Percentiles rank a stretch among this genome's conserved stretches.
These are phyloP conservation scores for Acarospora socialis DNA, from an alignment of 2,329 filamentous ascomycete genomes.

Conservation along the genomic window DNA sequence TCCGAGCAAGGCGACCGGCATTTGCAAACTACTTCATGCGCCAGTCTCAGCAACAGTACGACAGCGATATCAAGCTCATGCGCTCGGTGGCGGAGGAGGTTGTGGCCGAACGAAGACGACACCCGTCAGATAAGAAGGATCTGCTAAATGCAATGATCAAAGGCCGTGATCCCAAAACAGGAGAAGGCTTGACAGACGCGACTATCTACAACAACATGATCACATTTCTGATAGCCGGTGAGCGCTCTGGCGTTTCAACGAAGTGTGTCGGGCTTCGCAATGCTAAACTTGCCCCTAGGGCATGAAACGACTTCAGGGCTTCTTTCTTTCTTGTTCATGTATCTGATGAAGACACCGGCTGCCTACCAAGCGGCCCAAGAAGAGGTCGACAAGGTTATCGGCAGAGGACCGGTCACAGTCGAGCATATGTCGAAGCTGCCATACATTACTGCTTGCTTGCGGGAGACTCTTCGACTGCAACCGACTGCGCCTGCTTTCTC, in stretches of 20 bases:
- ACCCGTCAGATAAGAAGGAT: slow-evolving; percentile 44
- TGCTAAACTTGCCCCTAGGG: no score
- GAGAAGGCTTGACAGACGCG: slow-evolving; percentile 41
- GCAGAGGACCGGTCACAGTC: slow-evolving; percentile 40
- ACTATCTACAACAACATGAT: slow-evolving; percentile 56
- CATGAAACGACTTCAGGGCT: slow-evolving; percentile 9
- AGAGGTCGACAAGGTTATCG: slow-evolving; percentile 45
- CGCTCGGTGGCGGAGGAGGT: slow-evolving; percentile 42
- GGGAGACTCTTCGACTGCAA: slow-evolving; percentile 50
- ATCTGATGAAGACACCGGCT: no score
- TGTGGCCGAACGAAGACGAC: slow-evolving; percentile 40
- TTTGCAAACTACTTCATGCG: slow-evolving; percentile 34
- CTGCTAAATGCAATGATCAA: slow-evolving; percentile 46
- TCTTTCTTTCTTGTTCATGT: no score
- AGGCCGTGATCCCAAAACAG: slow-evolving; percentile 47
- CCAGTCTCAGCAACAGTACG: slow-evolving; percentile 46
- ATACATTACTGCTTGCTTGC: slow-evolving; percentile 52
- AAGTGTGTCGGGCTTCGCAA: no score
- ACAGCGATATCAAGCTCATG: slow-evolving; percentile 38
- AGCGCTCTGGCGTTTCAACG: no score
- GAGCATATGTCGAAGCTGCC: slow-evolving; percentile 50
- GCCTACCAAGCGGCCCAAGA: no score
- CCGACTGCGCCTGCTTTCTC: slow-evolving; percentile 46
- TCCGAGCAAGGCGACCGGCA: slow-evolving; percentile 34
- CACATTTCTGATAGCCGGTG: slow-evolving; percentile 51